These are phyloP conservation scores for Septoria petroselini DNA, from an alignment of 2,329 filamentous ascomycete species.

Conservation along the genomic window DNA sequence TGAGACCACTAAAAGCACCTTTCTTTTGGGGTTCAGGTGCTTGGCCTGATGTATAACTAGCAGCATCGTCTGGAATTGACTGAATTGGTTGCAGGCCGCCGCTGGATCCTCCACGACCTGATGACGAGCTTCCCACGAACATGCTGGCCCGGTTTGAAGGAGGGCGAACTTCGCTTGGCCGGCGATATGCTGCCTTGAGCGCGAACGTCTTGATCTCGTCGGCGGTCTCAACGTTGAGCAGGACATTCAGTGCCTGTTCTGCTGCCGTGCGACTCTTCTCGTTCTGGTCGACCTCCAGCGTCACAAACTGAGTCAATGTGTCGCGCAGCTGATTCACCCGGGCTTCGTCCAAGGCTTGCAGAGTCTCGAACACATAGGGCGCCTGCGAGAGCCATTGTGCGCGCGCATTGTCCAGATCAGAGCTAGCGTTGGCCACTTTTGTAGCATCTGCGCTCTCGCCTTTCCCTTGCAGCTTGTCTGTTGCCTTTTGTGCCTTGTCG, in stretches of 20 bases:
- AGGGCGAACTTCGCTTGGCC: slow-evolving; percentile 10
- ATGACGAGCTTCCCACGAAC: slow-evolving; percentile 17
- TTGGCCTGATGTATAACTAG: slow-evolving; percentile 46
- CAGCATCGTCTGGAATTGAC: slow-evolving; percentile 25
- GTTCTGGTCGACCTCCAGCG: slow-evolving; percentile 83
- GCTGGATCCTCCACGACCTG: slow-evolving; percentile 3
- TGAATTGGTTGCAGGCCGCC: slow-evolving; percentile 25
- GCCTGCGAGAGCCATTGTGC: slow-evolving; percentile 92
- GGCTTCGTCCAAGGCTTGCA: slow-evolving; percentile 86
- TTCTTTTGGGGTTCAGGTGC: slow-evolving; percentile 42
- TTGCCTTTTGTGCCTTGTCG: slow-evolving; percentile 76
- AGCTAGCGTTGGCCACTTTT: slow-evolving; percentile 71
- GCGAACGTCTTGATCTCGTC: slow-evolving; percentile 80
- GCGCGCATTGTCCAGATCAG: slow-evolving; percentile 71
- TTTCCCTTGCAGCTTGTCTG: slow-evolving; percentile 79
- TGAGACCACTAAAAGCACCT: slow-evolving; percentile 50
- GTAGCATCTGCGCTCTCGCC: slow-evolving; percentile 70
- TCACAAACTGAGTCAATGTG: slow-evolving; percentile 86
- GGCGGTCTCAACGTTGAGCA: slow-evolving; percentile 82
- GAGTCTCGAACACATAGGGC: slow-evolving; percentile 87
- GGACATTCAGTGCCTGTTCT: slow-evolving; percentile 73
- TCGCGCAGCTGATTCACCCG: slow-evolving; percentile 87
- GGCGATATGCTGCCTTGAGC: slow-evolving; percentile 39
- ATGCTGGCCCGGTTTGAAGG: slow-evolving; percentile 15
- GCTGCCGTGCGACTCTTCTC: slow-evolving; percentile 71